These are phyloP conservation scores for Lactifluus volemus DNA, from an alignment of 768 basidiomycete genomes.

Conservation along the genomic window DNA sequence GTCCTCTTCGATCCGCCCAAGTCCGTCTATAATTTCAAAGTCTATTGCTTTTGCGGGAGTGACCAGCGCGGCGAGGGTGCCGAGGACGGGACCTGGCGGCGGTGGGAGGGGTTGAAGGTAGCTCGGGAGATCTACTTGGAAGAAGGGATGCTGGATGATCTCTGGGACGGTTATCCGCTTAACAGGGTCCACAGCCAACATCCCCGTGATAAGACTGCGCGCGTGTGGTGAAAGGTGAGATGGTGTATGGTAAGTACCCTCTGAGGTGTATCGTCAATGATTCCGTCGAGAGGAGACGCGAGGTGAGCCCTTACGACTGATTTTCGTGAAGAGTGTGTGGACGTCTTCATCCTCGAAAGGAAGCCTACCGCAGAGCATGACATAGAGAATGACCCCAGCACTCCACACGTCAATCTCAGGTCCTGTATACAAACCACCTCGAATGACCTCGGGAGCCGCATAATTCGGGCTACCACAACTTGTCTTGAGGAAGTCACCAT, in stretches of 20 bases:
- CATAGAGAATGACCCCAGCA: conserved; percentile 97
- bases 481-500: conserved; percentile 94
- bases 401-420: conserved; percentile 99
- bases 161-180: conserved; percentile 91
- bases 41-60: conserved; percentile 56
- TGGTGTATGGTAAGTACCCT: conserved; percentile 83
- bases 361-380: conserved; percentile 90
- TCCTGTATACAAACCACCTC: conserved; percentile 90
- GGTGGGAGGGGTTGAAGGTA: conserved; percentile 84
- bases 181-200: conserved; percentile 92
- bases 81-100: conserved; percentile 66
- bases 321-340: conserved; percentile 86
- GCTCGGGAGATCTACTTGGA: conserved; percentile 71
- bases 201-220: conserved; percentile 66
- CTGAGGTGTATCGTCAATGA: conserved; percentile 31
- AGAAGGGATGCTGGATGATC: conserved; percentile 87
- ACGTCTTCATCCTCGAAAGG: conserved; percentile 99
- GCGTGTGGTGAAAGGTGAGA: conserved; percentile 74
- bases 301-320: conserved; percentile 53
- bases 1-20: conserved; percentile 88
- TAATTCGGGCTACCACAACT: conserved; percentile 99
- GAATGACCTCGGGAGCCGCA: conserved; percentile 96
- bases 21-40: conserved; percentile 82
- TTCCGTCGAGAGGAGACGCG: background rate
- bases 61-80: conserved; percentile 64